Evolutionary conservation across 805 yeast genomes (phyloP), one percentile per base, ranked within the genome.

Genomic region (Yamadazyma sp.): DNA sequence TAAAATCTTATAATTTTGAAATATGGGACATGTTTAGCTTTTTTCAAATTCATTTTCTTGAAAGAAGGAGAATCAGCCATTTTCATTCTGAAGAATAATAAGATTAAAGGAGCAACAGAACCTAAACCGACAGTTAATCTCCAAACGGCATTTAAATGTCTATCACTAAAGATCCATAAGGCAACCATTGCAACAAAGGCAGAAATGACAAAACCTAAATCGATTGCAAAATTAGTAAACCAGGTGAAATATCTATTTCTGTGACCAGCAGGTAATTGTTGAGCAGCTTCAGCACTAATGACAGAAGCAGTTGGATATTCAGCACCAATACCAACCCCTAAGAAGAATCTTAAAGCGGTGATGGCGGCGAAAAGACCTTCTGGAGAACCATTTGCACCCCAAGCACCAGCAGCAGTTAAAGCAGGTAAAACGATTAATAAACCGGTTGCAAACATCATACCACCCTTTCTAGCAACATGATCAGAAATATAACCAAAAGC

Each of bases 291-390:
- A 19, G 96, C 88, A 48, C 94, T 86, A 23, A 95, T 94, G 13
- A 89, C 91, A 7, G 95, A 82, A 29, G 96, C 89, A 10, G 94
- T 82, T 30, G 96, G 96, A 55, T 89, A 89, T 62, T 89, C 98
- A 32, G 94, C 89, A 50, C 98, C 98, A 49, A 91, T 85, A 50
- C 89, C 94, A 45, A 86, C 69, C 62, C 98, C 98, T 33, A 89
- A 65, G 61, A 89, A 81, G 59, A 86, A 86, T 59, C 98, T 75
- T 58, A 82, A 86, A 7, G 81, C 82, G 7, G 95, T 86, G 36
- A 89, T 62, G 14, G 93, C 91, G 11, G 87, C 81, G 43, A 91
- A 76, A 68, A 89, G 73, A 25, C 96, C 96, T 32, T 74, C 68
- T 3, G 86, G 74, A 23, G 78, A 64, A 30, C 81, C 81, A 26